Evolutionary conservation across 2,329 filamentous ascomycete species (phyloP).

Genomic region (Apiospora pterosperma): DNA sequence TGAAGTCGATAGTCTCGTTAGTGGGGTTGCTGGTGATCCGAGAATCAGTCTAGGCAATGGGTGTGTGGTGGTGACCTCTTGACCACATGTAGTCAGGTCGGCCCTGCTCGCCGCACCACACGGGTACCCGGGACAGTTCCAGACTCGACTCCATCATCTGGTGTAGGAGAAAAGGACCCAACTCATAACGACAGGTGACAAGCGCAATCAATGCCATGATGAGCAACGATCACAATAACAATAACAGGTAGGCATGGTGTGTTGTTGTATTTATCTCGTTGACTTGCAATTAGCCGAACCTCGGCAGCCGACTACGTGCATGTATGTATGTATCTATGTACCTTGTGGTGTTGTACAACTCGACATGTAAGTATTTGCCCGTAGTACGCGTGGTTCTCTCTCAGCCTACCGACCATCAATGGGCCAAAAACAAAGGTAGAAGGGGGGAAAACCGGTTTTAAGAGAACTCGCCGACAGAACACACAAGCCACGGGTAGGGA

Average conservation of each 20-base stretch:
- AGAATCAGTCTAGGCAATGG: not conserved
- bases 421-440: not conserved
- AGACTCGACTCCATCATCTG: not conserved
- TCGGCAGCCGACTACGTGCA: not conserved
- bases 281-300: not conserved
- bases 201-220: not conserved
- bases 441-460: not conserved
- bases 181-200: not conserved
- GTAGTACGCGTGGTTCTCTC: constrained; percentile 1
- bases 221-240: not conserved
- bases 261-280: not conserved
- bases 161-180: not conserved
- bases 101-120: not conserved
- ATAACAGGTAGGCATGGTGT: not conserved
- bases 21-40: not conserved
- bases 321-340: not conserved
- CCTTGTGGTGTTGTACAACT: not conserved
- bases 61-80: not conserved
- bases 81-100: not conserved
- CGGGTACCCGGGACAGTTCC: not conserved
- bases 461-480: not conserved
- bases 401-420: not conserved
- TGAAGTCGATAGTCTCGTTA: not conserved
- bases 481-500: not conserved
- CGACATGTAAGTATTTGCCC: not conserved